Base-by-base conservation (phyloP, 768 basidiomycete genomes). In the Lactarius hatsudake region DNA sequence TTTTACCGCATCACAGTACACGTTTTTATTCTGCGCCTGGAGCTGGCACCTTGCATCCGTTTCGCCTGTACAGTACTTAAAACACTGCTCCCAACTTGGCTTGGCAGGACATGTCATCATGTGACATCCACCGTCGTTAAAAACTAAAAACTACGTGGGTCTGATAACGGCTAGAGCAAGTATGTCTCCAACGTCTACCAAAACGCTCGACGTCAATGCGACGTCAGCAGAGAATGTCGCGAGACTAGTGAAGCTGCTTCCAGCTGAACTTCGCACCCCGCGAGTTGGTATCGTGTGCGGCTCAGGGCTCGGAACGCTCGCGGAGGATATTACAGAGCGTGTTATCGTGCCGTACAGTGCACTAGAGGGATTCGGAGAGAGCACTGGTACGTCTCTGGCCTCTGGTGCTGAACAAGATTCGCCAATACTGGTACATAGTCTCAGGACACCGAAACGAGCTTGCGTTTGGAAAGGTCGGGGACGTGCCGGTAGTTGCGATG, bases 401-500 rank as follows among this genome's bases (percentile, higher is more conserved):
- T 0, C n/a, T 18, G 4, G 42, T 18, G 36, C 34, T 40, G 34
- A 13, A 51, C 7, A 30, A 38, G 36, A 18, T 9, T 55, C 17
- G 30, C 32, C 55, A 15, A 32, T 12, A n/a, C 3, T 8, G 9
- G 13, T 57, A 3, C 10, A 60, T 70, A 93, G 94, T 95, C 28
- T 78, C 76, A n/a, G 94, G 94, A 32, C 94, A 96, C 72, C 85
- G 86, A 76, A 93, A 91, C 66, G 78, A 83, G 9, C 80, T 96
- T 26, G 91, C 92, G 0, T 95, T 96, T 76, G 94, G 94, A 7
- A 75, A 86, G 30, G 80, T 95, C 72, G 90, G 92, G 0, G 73
- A 75, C n/a, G 82, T 90, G 0, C 90, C 94, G 0, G 93, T 91
- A 13, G 91, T 96, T 3, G 91, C 89, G 12, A 94, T 94, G 90